phyloP scores from a whole-genome alignment of 805 yeast genomes.

The Candida alai region DNA sequence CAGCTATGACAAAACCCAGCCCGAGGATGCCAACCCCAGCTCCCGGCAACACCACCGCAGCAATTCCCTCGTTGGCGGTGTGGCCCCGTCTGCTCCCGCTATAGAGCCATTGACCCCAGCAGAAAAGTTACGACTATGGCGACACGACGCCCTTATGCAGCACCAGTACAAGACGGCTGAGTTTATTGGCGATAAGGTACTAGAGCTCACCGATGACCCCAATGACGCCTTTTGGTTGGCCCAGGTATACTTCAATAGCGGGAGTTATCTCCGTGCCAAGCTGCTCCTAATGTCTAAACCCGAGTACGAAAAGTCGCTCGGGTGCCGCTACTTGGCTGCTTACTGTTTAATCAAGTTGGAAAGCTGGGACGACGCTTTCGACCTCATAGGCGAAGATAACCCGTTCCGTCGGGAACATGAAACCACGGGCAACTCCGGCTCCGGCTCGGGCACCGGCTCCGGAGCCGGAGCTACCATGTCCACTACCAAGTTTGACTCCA shows the following conservation, averaged over 20 bases:
- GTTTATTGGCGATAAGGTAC: constrained; percentile 85
- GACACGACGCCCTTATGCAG: constrained; percentile 89
- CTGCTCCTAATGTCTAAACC: constrained; percentile 56
- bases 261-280: constrained; percentile 76
- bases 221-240: constrained; percentile 97
- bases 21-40: constrained; percentile 7
- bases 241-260: constrained; percentile 76
- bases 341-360: constrained; percentile 68
- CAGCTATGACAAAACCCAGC: constrained; percentile 19
- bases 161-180: constrained; percentile 90
- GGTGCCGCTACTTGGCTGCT: constrained; percentile 80
- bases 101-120: constrained; percentile 64
- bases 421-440: too few relatives aligned
- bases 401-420: too few relatives aligned
- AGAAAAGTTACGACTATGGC: constrained; percentile 83
- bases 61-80: background rate
- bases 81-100: too few relatives aligned
- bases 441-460: too few relatives aligned
- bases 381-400: constrained; percentile 75
- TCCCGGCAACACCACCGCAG: constrained; percentile 8
- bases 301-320: constrained; percentile 55
- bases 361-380: constrained; percentile 85
- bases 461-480: too few relatives aligned
- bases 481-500: constrained; percentile 32
- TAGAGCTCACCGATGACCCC: constrained; percentile 78